These are phyloP conservation scores for Phytopythium mirpurense DNA, from an alignment of 352 stramenopile species.

Conservation along the genomic window DNA sequence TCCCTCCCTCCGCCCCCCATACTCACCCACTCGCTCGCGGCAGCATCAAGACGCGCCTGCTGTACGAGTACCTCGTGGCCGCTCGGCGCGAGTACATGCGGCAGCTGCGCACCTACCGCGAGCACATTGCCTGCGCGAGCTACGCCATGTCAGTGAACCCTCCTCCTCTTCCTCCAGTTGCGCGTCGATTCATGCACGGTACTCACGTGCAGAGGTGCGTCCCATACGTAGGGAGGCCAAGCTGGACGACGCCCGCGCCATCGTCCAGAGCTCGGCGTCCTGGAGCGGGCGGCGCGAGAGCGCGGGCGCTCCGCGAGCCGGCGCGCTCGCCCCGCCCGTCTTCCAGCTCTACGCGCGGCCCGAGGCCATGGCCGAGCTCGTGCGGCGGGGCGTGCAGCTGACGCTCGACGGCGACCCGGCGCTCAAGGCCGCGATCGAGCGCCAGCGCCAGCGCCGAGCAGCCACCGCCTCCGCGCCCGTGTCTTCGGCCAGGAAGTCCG, in stretches of 20 bases:
- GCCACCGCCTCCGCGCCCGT: background rate
- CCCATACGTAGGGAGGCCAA: constrained; percentile 35
- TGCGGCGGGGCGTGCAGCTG: constrained; percentile 54
- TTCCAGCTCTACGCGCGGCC: constrained; percentile 48
- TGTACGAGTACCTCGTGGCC: constrained; percentile 39
- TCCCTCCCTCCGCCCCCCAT: background rate
- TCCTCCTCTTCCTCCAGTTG: too few species aligned
- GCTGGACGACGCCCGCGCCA: constrained; percentile 62
- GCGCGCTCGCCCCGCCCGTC: constrained; percentile 15
- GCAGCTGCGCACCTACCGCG: constrained; percentile 38
- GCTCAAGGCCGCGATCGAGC: constrained; percentile 38
- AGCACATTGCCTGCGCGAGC: constrained; percentile 39
- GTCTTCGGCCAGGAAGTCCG: background rate
- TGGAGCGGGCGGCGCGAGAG: too few species aligned
- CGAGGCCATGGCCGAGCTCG: constrained; percentile 49
- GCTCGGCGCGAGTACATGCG: constrained; percentile 38
- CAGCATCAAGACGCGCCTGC: constrained; percentile 57
- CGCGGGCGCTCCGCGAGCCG: too few species aligned
- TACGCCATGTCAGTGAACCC: constrained; percentile 34
- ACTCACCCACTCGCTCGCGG: background rate
- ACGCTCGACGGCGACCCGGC: constrained; percentile 65
- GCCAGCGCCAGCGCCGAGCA: constrained; percentile 31
- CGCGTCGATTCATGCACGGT: too few species aligned
- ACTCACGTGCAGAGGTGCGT: background rate
- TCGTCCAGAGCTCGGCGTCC: constrained; percentile 51